Evolutionary conservation across 2,329 filamentous ascomycete species (phyloP), one percentile per base, ranked within the genome.

Genomic region (Didymella pinodella): DNA sequence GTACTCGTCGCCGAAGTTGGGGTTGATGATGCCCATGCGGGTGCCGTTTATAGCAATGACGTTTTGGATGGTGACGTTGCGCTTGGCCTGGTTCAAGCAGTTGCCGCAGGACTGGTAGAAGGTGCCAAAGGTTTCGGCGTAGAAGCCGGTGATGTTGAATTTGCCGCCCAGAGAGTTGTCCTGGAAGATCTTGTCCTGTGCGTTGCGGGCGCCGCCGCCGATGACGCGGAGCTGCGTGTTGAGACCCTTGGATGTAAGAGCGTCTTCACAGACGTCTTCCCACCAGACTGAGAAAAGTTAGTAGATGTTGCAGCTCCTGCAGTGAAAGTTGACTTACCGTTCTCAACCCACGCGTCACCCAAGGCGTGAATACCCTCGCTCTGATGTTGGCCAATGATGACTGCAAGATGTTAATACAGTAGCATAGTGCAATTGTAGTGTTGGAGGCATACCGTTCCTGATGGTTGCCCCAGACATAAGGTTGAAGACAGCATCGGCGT

Each of bases 331-430:
- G 10, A 10, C 56, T 57, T 51, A 67, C 67, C 67, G 44, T 68
- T 70, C 48, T 70, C 67, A n/a, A 70, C 67, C 67, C 67, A 70
- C 7, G 67, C 67, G 54, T 70, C 67, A 26, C 67, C 67, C 7
- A 70, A 51, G 6, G 66, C 67, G 43, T 70, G 67, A 14, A 70
- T 70, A 2, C 67, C 67, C 31, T 70, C 67, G 2, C 65, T 64
- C 44, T 70, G 67, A 32, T 70, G 67, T 54, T 70, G 64, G n/a
- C 67, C 67, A 54, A 70, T 68, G 14, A 70, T 56, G 16, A 36
- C 32, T 36, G 16, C 1, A 36, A 7, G 16, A 18, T 18, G 14
- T 36, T 36, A 36, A 16, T n/a, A 8, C 32, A 36, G 7, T n/a
- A 12, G 14, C 14, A 7, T 2, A 36, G 7, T 7, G n/a, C 11